Conservation (phyloP, 768 basidiomycete genomes). For the Pisolithus marmoratus region DNA sequence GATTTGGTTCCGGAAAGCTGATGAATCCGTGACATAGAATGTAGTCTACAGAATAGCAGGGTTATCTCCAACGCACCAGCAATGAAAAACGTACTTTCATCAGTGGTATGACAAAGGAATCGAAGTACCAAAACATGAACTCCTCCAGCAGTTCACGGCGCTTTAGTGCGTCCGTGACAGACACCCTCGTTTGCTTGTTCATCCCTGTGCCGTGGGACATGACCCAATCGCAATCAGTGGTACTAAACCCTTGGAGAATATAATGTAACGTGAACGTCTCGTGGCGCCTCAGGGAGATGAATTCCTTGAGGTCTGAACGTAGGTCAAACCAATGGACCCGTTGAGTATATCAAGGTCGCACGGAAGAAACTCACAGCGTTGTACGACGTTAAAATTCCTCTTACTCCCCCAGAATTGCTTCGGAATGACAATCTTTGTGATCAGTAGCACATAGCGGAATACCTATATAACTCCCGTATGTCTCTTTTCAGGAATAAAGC, state of each 20-base stretch:
- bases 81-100: constrained; percentile 44
- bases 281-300: constrained; percentile 71
- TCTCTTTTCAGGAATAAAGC: neutral
- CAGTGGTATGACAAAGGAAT: constrained; percentile 74
- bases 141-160: constrained; percentile 80
- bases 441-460: constrained; percentile 54
- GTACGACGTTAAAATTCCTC: constrained; percentile 55
- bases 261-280: constrained; percentile 76
- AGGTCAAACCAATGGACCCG: neutral
- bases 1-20: constrained; percentile 73
- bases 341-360: neutral
- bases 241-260: constrained; percentile 70
- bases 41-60: constrained; percentile 52
- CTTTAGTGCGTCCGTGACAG: constrained; percentile 66
- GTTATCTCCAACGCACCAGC: neutral
- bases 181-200: constrained; percentile 40
- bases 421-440: constrained; percentile 69
- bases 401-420: constrained; percentile 73
- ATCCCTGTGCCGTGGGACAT: constrained; percentile 37
- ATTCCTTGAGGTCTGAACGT: constrained; percentile 59
- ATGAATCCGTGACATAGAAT: constrained; percentile 92
- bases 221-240: constrained; percentile 78
- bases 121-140: constrained; percentile 93
- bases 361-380: constrained; percentile 41
- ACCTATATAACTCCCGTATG: constrained; percentile 42